A percentile compares a stretch with the other conserved stretches of the same genome.
Evolutionary conservation across 2,329 filamentous ascomycete genomes (phyloP).

Genomic region (Aspergillus hiratsukae): DNA sequence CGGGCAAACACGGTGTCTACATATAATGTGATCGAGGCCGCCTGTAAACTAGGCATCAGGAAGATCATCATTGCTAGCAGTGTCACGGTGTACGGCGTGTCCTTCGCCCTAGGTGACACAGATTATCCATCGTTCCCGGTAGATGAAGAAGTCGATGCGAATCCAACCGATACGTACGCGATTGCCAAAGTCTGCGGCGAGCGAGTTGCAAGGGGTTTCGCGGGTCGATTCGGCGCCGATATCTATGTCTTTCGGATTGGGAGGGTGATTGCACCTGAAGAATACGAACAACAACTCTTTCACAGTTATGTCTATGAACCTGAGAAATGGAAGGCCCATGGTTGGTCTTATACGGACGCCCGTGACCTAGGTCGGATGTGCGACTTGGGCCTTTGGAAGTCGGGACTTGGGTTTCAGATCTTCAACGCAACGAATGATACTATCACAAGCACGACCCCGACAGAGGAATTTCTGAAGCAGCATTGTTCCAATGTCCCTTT

Average conservation of each 20-base stretch:
- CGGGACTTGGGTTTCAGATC: slow-evolving; percentile 56
- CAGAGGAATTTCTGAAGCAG: slow-evolving; percentile 49
- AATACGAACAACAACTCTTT: slow-evolving; percentile 52
- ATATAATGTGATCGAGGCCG: slow-evolving; percentile 61
- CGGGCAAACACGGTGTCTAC: slow-evolving; percentile 52
- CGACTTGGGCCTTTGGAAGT: slow-evolving; percentile 50
- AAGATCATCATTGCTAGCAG: slow-evolving; percentile 59
- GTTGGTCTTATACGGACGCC: slow-evolving; percentile 61
- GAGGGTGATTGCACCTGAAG: slow-evolving; percentile 58
- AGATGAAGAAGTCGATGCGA: slow-evolving; percentile 55
- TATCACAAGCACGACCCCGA: slow-evolving; percentile 52
- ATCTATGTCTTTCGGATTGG: slow-evolving; percentile 60
- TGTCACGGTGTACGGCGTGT: slow-evolving; percentile 59
- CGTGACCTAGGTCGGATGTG: slow-evolving; percentile 60
- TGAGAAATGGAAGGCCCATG: slow-evolving; percentile 51
- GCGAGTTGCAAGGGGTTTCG: slow-evolving; percentile 53
- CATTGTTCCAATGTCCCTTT: slow-evolving; percentile 48
- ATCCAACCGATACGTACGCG: slow-evolving; percentile 60
- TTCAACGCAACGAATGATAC: slow-evolving; percentile 63
- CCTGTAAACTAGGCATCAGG: slow-evolving; percentile 56
- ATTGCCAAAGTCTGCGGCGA: slow-evolving; percentile 58
- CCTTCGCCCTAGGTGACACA: slow-evolving; percentile 55
- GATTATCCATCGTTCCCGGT: slow-evolving; percentile 57
- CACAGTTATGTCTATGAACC: slow-evolving; percentile 49
- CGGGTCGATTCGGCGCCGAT: slow-evolving; percentile 51